Conservation (phyloP, 176 grass and related monocot species). For the Ensete ventricosum region DNA sequence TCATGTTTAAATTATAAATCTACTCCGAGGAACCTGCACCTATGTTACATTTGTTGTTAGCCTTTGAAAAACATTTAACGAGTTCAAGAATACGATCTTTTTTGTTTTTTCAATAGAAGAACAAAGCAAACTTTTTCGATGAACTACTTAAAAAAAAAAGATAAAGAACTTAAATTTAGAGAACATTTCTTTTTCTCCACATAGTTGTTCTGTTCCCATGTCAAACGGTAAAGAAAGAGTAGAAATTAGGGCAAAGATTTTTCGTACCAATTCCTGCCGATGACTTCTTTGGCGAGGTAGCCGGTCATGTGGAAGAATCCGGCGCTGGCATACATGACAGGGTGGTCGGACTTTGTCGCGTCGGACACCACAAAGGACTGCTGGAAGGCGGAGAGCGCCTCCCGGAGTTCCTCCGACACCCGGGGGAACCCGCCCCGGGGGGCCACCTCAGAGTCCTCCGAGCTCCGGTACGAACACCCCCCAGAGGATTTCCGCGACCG, state of each 20-base stretch:
- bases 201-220: too few relatives aligned
- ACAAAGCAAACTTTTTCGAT: too few relatives aligned
- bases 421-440: conserved; percentile 34
- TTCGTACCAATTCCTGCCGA: conserved; percentile 68
- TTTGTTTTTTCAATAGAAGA: too few relatives aligned
- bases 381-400: conserved; percentile 70
- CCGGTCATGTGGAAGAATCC: conserved; percentile 93
- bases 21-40: not conserved
- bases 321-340: conserved; percentile 91
- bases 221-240: too few relatives aligned
- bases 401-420: conserved; percentile 81
- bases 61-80: too few relatives aligned
- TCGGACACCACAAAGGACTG: conserved; percentile 96
- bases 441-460: conserved; percentile 17
- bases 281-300: conserved; percentile 52
- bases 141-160: too few relatives aligned
- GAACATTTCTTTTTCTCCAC: too few relatives aligned
- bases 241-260: not conserved
- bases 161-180: too few relatives aligned
- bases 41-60: not conserved
- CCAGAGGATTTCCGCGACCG: not conserved
- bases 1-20: not conserved
- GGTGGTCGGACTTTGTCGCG: conserved; percentile 59
- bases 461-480: not conserved
- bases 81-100: too few relatives aligned